Percentiles rank a stretch among this genome's conserved stretches.
phyloP scores from a whole-genome alignment of 2,329 filamentous ascomycete species.

The Xylaria sp. region DNA sequence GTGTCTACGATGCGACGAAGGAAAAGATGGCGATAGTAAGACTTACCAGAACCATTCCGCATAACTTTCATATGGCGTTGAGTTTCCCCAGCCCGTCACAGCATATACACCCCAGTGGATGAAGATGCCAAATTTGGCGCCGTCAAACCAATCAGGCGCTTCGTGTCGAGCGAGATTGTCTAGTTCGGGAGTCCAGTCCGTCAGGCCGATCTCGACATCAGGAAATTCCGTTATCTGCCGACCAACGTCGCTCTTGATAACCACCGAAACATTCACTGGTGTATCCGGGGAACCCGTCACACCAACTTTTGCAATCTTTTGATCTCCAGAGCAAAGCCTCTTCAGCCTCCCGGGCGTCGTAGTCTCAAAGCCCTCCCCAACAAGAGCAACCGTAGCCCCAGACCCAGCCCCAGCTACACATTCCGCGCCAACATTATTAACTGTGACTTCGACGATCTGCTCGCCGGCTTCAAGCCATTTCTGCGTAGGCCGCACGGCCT shows the following conservation, averaged over 20 bases:
- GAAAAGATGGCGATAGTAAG: not conserved
- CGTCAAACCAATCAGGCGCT: conserved; percentile 64
- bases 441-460: conserved; percentile 55
- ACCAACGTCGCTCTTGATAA: conserved; percentile 37
- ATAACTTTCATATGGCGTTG: conserved; percentile 54
- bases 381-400: conserved; percentile 49
- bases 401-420: conserved; percentile 51
- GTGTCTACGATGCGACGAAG: not conserved
- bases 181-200: conserved; percentile 51
- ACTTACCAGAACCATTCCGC: conserved; percentile 63
- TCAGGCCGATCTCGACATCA: conserved; percentile 50
- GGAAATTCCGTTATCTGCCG: conserved; percentile 25
- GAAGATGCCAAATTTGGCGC: conserved; percentile 69
- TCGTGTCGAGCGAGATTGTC: conserved; percentile 54
- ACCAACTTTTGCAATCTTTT: conserved; percentile 54
- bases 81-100: conserved; percentile 66
- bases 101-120: conserved; percentile 69
- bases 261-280: conserved; percentile 41
- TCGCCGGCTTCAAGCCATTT: conserved; percentile 53
- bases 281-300: conserved; percentile 49
- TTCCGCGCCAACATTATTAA: conserved; percentile 44
- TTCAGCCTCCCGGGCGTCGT: conserved; percentile 55
- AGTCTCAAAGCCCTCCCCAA: conserved; percentile 55
- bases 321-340: conserved; percentile 57
- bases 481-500: conserved; percentile 57